Conservation (phyloP, 2,329 filamentous ascomycete genomes). For the Clonostachys solani region DNA sequence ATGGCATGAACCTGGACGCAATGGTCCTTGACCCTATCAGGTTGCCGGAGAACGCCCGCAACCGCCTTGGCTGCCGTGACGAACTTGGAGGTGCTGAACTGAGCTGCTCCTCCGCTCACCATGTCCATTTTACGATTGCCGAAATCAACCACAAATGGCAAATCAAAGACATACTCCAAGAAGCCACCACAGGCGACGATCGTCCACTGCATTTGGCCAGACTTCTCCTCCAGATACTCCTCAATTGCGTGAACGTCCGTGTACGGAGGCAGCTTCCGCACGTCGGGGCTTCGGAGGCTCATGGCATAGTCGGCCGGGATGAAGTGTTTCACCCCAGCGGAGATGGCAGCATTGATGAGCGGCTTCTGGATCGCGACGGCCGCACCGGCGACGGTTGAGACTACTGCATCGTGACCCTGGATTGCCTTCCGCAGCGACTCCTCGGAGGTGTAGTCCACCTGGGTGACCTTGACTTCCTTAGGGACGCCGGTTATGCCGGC, state of each 20-base stretch:
- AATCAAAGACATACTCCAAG: slow-evolving; percentile 44
- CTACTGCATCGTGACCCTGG: slow-evolving; percentile 46
- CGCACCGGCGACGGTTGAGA: slow-evolving; percentile 23
- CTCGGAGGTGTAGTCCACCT: slow-evolving; percentile 23
- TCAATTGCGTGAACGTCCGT: slow-evolving; percentile 13
- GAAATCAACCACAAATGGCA: slow-evolving; percentile 31
- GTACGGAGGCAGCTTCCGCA: slow-evolving; percentile 24
- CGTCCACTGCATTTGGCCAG: slow-evolving; percentile 42
- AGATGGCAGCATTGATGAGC: slow-evolving; percentile 47
- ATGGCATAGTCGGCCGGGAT: slow-evolving; percentile 46
- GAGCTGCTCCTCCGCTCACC: slow-evolving; percentile 37
- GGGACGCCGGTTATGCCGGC: slow-evolving; percentile 4
- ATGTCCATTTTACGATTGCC: slow-evolving; percentile 27
- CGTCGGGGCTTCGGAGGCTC: slow-evolving; percentile 5
- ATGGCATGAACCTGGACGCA: too few species aligned
- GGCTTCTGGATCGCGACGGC: slow-evolving; percentile 27
- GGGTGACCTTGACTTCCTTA: slow-evolving; percentile 7
- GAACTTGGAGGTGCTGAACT: slow-evolving; percentile 37
- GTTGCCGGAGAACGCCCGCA: slow-evolving; percentile 30
- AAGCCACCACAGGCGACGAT: slow-evolving; percentile 44
- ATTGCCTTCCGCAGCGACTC: slow-evolving; percentile 39
- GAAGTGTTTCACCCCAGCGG: slow-evolving; percentile 51
- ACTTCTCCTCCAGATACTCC: slow-evolving; percentile 25
- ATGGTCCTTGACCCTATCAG: slow-evolving; percentile 40
- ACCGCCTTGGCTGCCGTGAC: slow-evolving; percentile 34